phyloP scores from a whole-genome alignment of 2,329 filamentous ascomycete species.

The Colletotrichum sp. region DNA sequence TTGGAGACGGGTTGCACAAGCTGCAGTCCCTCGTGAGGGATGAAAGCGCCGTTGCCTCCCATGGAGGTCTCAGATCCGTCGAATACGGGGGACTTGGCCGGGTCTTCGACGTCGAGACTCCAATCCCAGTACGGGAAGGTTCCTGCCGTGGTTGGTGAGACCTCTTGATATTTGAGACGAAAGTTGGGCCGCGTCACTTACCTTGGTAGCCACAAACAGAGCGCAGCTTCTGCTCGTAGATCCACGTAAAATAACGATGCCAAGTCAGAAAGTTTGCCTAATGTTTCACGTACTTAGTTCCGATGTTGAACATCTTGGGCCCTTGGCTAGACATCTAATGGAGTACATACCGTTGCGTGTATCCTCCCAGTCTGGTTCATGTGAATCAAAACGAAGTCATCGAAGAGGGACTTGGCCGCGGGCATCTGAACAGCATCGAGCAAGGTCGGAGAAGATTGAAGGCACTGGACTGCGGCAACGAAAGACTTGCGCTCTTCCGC shows the following conservation, averaged over 20 bases:
- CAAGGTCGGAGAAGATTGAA: background rate
- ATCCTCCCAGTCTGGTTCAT: slow-evolving; percentile 15
- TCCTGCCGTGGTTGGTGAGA: background rate
- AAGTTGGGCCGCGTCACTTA: background rate
- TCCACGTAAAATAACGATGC: slow-evolving; percentile 26
- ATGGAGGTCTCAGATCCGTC: slow-evolving; percentile 43
- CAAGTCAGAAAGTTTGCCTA: slow-evolving; percentile 23
- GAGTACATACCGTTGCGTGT: slow-evolving; percentile 3
- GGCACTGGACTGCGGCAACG: slow-evolving; percentile 3
- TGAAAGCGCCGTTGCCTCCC: slow-evolving; percentile 40
- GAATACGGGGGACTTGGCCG: slow-evolving; percentile 39
- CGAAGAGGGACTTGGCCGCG: slow-evolving; percentile 11
- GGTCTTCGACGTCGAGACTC: slow-evolving; percentile 25
- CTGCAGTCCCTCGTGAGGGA: slow-evolving; percentile 27
- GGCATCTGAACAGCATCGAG: background rate
- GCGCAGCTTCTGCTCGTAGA: slow-evolving; percentile 25
- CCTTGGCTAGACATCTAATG: background rate
- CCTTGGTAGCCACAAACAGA: slow-evolving; percentile 28
- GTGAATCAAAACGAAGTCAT: slow-evolving; percentile 23
- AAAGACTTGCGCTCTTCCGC: slow-evolving; percentile 6
- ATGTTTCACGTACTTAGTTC: background rate
- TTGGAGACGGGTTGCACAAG: background rate
- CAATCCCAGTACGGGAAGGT: slow-evolving; percentile 21
- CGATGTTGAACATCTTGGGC: rapidly evolving
- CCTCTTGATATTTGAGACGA: background rate